Conservation (phyloP, 345 rosid genomes). For the Eutrema yunnanense region DNA sequence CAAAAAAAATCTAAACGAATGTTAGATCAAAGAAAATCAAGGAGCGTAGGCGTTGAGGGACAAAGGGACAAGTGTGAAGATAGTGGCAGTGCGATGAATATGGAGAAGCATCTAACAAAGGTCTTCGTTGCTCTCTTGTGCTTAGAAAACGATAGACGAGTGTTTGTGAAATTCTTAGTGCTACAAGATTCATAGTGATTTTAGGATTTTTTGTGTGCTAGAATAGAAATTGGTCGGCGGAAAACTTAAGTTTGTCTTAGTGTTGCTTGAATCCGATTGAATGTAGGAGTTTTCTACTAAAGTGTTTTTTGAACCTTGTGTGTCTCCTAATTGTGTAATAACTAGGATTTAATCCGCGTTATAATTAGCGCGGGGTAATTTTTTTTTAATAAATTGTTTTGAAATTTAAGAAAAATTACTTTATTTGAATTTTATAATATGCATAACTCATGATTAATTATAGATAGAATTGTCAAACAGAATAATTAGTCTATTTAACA, state of each 20-base stretch:
- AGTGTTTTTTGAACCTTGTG: not conserved
- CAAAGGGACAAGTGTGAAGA: not conserved
- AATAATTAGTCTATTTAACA: too few species aligned
- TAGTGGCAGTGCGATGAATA: not conserved
- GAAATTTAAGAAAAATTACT: too few species aligned
- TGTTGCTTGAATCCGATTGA: not conserved
- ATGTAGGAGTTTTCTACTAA: not conserved
- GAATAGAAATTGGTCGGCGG: not conserved
- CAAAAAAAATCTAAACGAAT: not conserved
- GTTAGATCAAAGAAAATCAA: not conserved
- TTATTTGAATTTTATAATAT: too few species aligned
- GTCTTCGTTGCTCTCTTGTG: not conserved
- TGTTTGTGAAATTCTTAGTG: not conserved
- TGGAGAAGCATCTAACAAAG: not conserved
- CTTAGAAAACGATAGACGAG: not conserved
- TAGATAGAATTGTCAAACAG: too few species aligned
- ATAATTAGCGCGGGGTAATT: too few species aligned
- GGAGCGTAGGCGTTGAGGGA: too few species aligned
- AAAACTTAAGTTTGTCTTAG: not conserved
- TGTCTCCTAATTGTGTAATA: not conserved
- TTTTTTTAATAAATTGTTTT: too few species aligned
- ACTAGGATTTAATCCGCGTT: too few species aligned
- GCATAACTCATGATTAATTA: too few species aligned
- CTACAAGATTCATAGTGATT: not conserved
- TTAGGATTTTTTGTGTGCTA: not conserved